Evolutionary conservation across 2,329 filamentous ascomycete genomes (phyloP).

Genomic region (Ascosphaera pollenicola): DNA sequence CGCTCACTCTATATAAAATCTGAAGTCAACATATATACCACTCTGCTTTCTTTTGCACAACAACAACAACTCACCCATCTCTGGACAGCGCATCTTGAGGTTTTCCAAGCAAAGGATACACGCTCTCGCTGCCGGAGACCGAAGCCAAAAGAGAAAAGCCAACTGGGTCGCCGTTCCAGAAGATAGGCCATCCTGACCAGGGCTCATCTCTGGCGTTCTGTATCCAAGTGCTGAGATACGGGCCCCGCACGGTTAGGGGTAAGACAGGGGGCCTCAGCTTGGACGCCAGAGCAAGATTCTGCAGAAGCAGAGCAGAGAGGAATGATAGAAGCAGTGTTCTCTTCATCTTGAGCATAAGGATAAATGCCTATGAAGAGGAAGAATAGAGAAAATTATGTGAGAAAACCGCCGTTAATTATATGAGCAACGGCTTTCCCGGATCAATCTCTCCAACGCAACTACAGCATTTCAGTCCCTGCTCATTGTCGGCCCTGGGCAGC

Average conservation of each 20-base stretch:
- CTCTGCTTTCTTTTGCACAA: too few relatives aligned
- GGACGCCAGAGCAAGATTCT: constrained; percentile 21
- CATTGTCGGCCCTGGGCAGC: too few relatives aligned
- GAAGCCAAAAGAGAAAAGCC: constrained; percentile 42
- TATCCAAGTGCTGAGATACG: constrained; percentile 59
- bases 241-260: constrained; percentile 52
- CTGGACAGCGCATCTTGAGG: constrained; percentile 37
- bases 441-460: too few relatives aligned
- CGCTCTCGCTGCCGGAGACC: constrained; percentile 33
- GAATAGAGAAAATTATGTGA: too few relatives aligned
- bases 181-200: constrained; percentile 73
- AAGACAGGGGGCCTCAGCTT: constrained; percentile 40
- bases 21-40: too few relatives aligned
- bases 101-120: constrained; percentile 43
- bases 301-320: background rate
- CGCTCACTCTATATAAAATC: constrained; percentile 24
- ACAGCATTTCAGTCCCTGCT: too few relatives aligned
- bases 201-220: constrained; percentile 49
- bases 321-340: background rate
- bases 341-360: background rate
- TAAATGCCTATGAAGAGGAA: too few relatives aligned
- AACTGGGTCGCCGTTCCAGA: constrained; percentile 51
- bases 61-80: too few relatives aligned
- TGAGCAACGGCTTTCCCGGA: too few relatives aligned
- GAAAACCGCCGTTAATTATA: too few relatives aligned